Evolutionary conservation across 2,329 filamentous ascomycete genomes (phyloP).

Genomic region (Ophiosphaerella narmari): DNA sequence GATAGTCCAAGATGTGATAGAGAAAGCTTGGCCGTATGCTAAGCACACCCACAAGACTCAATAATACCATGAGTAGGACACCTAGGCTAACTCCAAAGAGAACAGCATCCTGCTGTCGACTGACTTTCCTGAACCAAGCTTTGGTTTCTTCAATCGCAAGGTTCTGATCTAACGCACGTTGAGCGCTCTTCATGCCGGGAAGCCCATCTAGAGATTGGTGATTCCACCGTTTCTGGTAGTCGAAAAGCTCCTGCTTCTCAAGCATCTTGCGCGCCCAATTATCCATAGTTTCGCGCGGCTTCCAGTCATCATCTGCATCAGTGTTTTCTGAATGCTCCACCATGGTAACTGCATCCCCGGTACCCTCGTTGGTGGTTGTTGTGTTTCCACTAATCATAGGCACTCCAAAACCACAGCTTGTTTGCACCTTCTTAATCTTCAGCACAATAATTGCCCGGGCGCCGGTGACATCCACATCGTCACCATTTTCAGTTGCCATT

Average conservation of each 20-base stretch:
- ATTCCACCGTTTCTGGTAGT: constrained; percentile 65
- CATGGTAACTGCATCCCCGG: constrained; percentile 21
- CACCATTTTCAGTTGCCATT: constrained; percentile 48
- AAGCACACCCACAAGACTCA: constrained; percentile 20
- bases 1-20: constrained; percentile 27
- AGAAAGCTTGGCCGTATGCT: constrained; percentile 25
- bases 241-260: constrained; percentile 55
- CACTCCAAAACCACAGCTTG: constrained; percentile 69
- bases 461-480: constrained; percentile 28
- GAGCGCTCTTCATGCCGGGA: constrained; percentile 48
- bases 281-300: constrained; percentile 60
- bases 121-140: constrained; percentile 29
- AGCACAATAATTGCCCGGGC: constrained; percentile 63
- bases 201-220: constrained; percentile 32
- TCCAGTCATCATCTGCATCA: constrained; percentile 11
- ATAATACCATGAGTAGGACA: constrained; percentile 23
- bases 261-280: constrained; percentile 56
- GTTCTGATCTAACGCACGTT: constrained; percentile 52
- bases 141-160: constrained; percentile 51
- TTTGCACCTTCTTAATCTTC: constrained; percentile 67
- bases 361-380: constrained; percentile 4
- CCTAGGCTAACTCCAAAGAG: constrained; percentile 23
- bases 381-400: constrained; percentile 51
- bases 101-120: constrained; percentile 30
- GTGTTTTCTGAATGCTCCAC: constrained; percentile 24